Evolutionary conservation across 495 filamentous ascomycete species (phyloP).

Genomic region (Penicillium coffeae): DNA sequence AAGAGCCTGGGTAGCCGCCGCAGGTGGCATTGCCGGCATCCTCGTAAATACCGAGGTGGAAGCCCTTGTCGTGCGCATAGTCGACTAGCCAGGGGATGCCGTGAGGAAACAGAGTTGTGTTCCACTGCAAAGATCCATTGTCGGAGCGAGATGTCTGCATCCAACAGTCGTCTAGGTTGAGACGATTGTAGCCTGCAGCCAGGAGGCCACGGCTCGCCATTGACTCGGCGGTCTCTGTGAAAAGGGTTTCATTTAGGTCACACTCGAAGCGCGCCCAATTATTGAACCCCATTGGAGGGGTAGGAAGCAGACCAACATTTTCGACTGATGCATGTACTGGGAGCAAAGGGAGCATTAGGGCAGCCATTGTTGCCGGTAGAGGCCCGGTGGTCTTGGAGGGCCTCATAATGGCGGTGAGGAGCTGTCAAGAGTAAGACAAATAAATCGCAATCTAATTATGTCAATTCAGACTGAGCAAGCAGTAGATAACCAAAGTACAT

Average conservation of each 20-base stretch:
- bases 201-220: slow-evolving; percentile 36
- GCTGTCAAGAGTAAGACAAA: neutral
- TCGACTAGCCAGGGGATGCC: slow-evolving; percentile 38
- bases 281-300: slow-evolving; percentile 44
- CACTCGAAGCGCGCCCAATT: slow-evolving; percentile 43
- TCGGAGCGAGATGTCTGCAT: slow-evolving; percentile 24
- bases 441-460: no score
- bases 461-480: no score
- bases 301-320: slow-evolving; percentile 23
- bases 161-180: slow-evolving; percentile 46
- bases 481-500: no score
- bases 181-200: slow-evolving; percentile 36
- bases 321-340: slow-evolving; percentile 16
- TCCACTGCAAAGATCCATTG: slow-evolving; percentile 34
- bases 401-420: slow-evolving; percentile 9
- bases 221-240: slow-evolving; percentile 34
- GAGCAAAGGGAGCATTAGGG: slow-evolving; percentile 14
- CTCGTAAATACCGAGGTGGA: slow-evolving; percentile 40
- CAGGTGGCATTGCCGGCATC: slow-evolving; percentile 40
- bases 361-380: slow-evolving; percentile 8
- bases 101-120: slow-evolving; percentile 32
- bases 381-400: neutral
- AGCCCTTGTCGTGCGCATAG: slow-evolving; percentile 28
- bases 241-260: slow-evolving; percentile 41
- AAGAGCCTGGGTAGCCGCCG: slow-evolving; percentile 37